Percentiles rank a stretch among this genome's conserved stretches.
Conservation (phyloP, 768 basidiomycete species). For the Kwoniella bestiolae region DNA sequence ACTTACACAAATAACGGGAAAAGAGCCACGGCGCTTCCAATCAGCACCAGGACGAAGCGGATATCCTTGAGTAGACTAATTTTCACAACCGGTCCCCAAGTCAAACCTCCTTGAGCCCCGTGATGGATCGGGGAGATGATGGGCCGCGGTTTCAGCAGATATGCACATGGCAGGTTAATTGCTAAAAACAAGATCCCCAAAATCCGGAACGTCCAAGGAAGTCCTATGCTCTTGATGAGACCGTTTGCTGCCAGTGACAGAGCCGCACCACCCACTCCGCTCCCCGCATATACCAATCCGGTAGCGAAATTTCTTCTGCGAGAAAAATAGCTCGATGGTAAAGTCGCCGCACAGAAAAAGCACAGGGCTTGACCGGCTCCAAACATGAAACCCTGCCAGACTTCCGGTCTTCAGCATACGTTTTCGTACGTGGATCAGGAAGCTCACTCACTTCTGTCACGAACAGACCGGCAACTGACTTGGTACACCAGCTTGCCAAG, state of each 20-base stretch:
- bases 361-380: slow-evolving; percentile 4
- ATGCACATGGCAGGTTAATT: slow-evolving; percentile 23
- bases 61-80: slow-evolving; percentile 35
- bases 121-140: neutral
- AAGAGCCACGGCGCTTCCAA: slow-evolving; percentile 27
- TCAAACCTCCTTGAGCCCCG: neutral
- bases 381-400: neutral
- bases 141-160: slow-evolving; percentile 28
- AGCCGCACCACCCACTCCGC: slow-evolving; percentile 40
- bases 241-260: slow-evolving; percentile 27
- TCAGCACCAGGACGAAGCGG: slow-evolving; percentile 28
- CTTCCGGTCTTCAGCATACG: slow-evolving; percentile 8
- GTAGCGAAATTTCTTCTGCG: slow-evolving; percentile 38
- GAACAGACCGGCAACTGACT: slow-evolving; percentile 27
- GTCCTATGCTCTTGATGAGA: slow-evolving; percentile 25
- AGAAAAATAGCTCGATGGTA: slow-evolving; percentile 34
- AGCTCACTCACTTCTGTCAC: slow-evolving; percentile 29
- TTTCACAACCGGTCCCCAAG: neutral
- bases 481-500: slow-evolving; percentile 22
- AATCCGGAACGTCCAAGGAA: slow-evolving; percentile 44
- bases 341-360: slow-evolving; percentile 28
- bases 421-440: slow-evolving; percentile 6
- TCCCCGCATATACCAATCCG: slow-evolving; percentile 45
- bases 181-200: slow-evolving; percentile 29
- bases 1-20: slow-evolving; percentile 44